Base-by-base conservation (phyloP, 306 rosid genomes). In the Dryas drummondii region DNA sequence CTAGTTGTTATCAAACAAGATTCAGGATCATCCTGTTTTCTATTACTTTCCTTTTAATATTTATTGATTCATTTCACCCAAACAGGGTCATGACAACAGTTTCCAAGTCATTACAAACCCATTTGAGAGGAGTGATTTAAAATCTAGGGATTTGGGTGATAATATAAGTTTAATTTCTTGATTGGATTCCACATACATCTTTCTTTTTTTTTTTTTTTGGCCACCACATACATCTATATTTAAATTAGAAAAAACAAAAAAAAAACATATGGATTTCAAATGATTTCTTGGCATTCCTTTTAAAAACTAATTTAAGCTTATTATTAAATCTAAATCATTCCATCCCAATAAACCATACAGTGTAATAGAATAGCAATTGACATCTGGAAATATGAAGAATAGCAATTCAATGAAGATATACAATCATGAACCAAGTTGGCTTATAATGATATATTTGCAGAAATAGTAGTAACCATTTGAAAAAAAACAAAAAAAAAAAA, bases 391-490 rank as follows among this genome's bases (percentile, higher is more conserved):
- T 37, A 32, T 15, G 17, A 15, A 22, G 32, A 60, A 13, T 5
- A 60, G 2, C 66, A 15, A 60, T 32, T 14, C 66, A 60, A 32
- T 3, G 46, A n/a, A 32, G 45, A 60, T 27, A 32, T 9, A 32
- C 46, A 12, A 3, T 46, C 49, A 46, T 4, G 49, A 46, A 46
- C 49, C 1, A 32, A 8, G 9, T 46, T 46, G 9, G 6, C 6
- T 1, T 8, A 46, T 46, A 8, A 46, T 14, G 9, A 27, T 11
- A 6, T 4, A 59, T 37, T 10, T 59, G n/a, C 19, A 32, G 5
- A 32, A 67, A 79, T 22, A 77, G 74, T 32, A 32, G 74, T 70
- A 83, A 74, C 62, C 78, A 68, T 40, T 53, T 49, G 15, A 64
- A 56, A 4, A 41, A 45, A 76, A 82, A 70, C 46, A 57, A 46